Conservation (phyloP, 192 early-diverging fungal genomes). For the Linnemannia exigua region DNA sequence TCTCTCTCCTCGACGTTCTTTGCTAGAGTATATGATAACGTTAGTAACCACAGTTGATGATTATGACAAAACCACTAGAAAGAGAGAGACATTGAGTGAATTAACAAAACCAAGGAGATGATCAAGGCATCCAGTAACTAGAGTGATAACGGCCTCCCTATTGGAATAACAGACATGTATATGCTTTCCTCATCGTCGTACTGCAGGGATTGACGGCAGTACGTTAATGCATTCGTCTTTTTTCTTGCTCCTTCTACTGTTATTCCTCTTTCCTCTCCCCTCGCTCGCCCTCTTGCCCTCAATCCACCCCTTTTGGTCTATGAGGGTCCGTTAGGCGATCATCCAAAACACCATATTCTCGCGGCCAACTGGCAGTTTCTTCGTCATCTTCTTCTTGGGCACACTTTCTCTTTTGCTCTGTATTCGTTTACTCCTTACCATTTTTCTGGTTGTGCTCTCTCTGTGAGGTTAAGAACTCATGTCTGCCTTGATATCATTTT, state of each 20-base stretch:
- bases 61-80: no score
- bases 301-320: neutral
- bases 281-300: neutral
- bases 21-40: no score
- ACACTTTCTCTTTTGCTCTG: no score
- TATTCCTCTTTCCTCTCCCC: neutral
- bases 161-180: no score
- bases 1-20: no score
- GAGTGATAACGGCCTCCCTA: no score
- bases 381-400: neutral
- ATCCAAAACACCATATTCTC: no score
- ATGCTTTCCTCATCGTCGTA: neutral
- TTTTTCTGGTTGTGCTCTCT: neutral
- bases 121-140: no score
- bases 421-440: no score
- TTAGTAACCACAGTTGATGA: no score
- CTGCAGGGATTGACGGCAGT: neutral
- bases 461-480: neutral
- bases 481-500: neutral
- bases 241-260: neutral
- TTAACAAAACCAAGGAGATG: no score
- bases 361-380: neutral
- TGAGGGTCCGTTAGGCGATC: neutral
- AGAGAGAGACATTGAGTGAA: no score
- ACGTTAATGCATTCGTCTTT: neutral